Base-by-base conservation (phyloP, 2,329 filamentous ascomycete genomes). In the Cladobotryum mycophilum region DNA sequence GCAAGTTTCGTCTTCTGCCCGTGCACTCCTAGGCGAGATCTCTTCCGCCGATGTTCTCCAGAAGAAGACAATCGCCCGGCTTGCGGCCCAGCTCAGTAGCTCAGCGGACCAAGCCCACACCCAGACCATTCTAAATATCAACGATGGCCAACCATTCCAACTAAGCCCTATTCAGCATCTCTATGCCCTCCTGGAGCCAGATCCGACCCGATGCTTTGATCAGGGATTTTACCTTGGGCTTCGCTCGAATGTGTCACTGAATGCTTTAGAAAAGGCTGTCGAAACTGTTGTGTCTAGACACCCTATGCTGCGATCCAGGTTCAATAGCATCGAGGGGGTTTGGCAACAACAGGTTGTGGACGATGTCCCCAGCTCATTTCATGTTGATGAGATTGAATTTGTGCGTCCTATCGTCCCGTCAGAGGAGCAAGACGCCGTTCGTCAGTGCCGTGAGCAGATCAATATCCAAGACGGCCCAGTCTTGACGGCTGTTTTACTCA, bases 1-100 rank as follows among this genome's bases (percentile, higher is more conserved):
- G 71, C 67, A 64, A 46, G 58, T 75, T 1, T 69, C 72, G 0
- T 63, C 70, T 1, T 60, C 62, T 34, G 68, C 69, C 2, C 61
- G 67, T 45, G 59, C 52, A 4, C 18, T 14, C 3, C n/a, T 42
- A 6, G 20, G 33, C 4, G 18, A 42, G 34, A 38, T 56, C 17
- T 46, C 38, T 2, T 41, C 47, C 13, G 46, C 35, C 11, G 50
- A 49, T 20, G 42, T 56, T 14, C 35, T 49, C 13, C 47, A 40
- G 30, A 44, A 53, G 13, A 53, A 49, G 47, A 53, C 47, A 6
- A 48, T 56, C 25, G 30, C 43, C 15, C 17, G 35, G n/a, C 43
- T 54, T 18, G 30, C 30, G n/a, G n/a, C 14, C 5, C 14, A 25
- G 41, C 14, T 30, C 6, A 43, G 14, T 30, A 14, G 18, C 13